These are phyloP conservation scores for Lepiota brunneoincarnata DNA, from an alignment of 768 basidiomycete species.

Conservation along the genomic window DNA sequence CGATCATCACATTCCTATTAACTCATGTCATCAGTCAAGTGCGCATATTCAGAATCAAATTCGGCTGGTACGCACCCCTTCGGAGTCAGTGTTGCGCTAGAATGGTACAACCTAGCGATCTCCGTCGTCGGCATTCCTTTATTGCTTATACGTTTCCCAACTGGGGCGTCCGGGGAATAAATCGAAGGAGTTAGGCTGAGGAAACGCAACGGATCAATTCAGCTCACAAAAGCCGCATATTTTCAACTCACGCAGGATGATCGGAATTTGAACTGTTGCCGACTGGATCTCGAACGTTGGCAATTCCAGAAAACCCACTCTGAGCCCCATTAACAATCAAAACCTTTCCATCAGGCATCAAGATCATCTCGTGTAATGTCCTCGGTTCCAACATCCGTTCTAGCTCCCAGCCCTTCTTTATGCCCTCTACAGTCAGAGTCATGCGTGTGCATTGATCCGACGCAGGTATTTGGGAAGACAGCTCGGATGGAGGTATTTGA, in stretches of 20 bases:
- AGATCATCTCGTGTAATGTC: slow-evolving; percentile 36
- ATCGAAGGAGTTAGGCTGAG: slow-evolving; percentile 37
- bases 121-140: slow-evolving; percentile 37
- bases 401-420: slow-evolving; percentile 41
- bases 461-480: slow-evolving; percentile 41
- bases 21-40: background rate
- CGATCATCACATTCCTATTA: slow-evolving; percentile 27
- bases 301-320: slow-evolving; percentile 40
- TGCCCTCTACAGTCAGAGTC: slow-evolving; percentile 38
- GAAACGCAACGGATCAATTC: background rate
- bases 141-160: slow-evolving; percentile 46
- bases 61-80: slow-evolving; percentile 41
- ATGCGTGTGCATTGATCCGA: slow-evolving; percentile 42
- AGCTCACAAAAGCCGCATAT: background rate
- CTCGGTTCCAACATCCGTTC: slow-evolving; percentile 42
- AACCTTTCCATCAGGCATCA: slow-evolving; percentile 42
- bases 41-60: slow-evolving; percentile 11
- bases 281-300: slow-evolving; percentile 26
- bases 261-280: slow-evolving; percentile 27
- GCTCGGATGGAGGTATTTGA: slow-evolving; percentile 22
- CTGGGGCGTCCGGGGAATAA: slow-evolving; percentile 42
- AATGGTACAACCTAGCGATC: slow-evolving; percentile 63
- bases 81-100: slow-evolving; percentile 52
- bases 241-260: slow-evolving; percentile 25
- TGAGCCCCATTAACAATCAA: slow-evolving; percentile 41